Percentiles rank a stretch among this genome's conserved stretches.
Evolutionary conservation across 306 rosid genomes (phyloP).

Genomic region (Cucurbita moschata): DNA sequence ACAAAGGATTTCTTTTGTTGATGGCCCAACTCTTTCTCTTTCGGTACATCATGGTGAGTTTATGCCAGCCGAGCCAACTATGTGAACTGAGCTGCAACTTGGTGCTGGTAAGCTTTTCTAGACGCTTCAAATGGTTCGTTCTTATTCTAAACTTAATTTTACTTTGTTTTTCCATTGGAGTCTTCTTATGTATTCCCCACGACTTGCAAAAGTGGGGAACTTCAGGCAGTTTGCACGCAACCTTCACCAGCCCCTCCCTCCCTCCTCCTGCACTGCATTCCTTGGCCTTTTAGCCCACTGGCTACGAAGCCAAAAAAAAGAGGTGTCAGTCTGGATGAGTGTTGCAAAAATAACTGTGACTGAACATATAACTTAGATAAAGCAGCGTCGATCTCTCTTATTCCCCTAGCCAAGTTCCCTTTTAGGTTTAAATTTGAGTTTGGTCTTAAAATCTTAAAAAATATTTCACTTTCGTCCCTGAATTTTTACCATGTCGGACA

Average conservation of each 20-base stretch:
- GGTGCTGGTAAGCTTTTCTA: neutral
- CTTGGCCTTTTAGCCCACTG: neutral
- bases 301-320: neutral
- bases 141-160: neutral
- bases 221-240: neutral
- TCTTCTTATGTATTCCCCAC: no score
- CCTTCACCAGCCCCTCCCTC: no score
- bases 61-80: neutral
- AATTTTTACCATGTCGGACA: no score
- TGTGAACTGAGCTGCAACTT: constrained; percentile 2
- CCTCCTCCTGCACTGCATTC: neutral
- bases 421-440: neutral
- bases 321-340: neutral
- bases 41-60: neutral
- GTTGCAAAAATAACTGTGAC: neutral
- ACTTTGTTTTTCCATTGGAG: neutral
- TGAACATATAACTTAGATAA: neutral
- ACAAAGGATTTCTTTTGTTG: constrained; percentile 4
- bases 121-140: neutral
- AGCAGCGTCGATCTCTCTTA: neutral
- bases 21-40: constrained; percentile 2
- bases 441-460: no score
- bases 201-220: neutral
- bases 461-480: no score
- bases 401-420: neutral